Percentiles rank a stretch among this genome's conserved stretches.
Evolutionary conservation across 345 rosid species (phyloP).

Genomic region (Raphanus sativus): DNA sequence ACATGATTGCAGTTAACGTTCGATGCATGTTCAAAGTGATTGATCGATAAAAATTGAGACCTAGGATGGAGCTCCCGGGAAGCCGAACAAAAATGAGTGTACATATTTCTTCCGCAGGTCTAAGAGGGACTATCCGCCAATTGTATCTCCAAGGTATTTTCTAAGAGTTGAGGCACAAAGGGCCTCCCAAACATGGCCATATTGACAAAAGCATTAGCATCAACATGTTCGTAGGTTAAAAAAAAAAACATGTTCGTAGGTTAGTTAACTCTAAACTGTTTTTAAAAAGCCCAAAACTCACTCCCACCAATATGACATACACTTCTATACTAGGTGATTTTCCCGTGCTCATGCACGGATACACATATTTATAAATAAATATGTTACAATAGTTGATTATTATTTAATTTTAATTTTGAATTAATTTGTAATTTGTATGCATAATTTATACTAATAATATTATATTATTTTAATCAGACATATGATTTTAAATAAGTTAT

Average conservation of each 20-base stretch:
- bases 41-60: neutral
- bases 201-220: neutral
- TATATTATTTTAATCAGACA: too few species aligned
- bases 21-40: neutral
- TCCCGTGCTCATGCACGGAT: too few species aligned
- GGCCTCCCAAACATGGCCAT: neutral
- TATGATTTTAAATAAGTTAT: too few species aligned
- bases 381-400: too few species aligned
- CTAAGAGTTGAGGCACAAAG: neutral
- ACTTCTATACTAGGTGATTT: too few species aligned
- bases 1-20: neutral
- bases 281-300: neutral
- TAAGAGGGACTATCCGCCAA: neutral
- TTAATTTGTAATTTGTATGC: too few species aligned
- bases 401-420: too few species aligned
- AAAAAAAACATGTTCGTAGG: neutral
- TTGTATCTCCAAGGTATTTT: neutral
- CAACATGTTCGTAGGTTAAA: neutral
- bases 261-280: neutral
- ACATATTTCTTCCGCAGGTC: neutral
- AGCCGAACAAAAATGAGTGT: neutral
- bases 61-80: neutral
- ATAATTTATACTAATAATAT: too few species aligned
- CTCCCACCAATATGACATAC: neutral
- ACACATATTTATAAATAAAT: too few species aligned